phyloP scores from a whole-genome alignment of 2,329 filamentous ascomycete species.

The Colletotrichum sidae region DNA sequence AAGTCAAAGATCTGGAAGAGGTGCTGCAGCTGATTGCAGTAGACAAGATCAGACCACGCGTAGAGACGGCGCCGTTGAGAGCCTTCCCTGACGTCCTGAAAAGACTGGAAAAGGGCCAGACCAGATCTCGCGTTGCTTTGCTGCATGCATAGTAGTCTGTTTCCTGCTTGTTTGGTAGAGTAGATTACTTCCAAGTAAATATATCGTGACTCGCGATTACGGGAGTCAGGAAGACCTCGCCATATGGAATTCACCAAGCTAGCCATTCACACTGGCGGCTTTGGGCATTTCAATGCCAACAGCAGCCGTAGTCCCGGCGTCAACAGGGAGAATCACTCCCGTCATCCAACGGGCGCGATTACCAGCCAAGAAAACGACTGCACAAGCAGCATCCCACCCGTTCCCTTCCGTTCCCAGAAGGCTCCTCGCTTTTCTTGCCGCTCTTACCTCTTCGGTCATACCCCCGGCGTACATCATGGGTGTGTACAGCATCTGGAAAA shows the following conservation, averaged over 20 bases:
- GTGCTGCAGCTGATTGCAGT: slow-evolving; percentile 49
- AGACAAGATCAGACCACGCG: slow-evolving; percentile 48
- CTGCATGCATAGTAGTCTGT: slow-evolving; percentile 27
- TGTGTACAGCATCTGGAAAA: slow-evolving; percentile 56
- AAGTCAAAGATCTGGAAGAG: slow-evolving; percentile 51
- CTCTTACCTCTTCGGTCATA: slow-evolving; percentile 53
- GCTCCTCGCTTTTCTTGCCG: slow-evolving; percentile 51
- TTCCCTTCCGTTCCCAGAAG: slow-evolving; percentile 55
- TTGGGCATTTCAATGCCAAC: slow-evolving; percentile 40
- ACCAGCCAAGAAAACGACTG: slow-evolving; percentile 53
- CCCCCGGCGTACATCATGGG: slow-evolving; percentile 57
- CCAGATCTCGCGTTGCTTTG: slow-evolving; percentile 43
- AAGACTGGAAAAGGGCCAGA: slow-evolving; percentile 48
- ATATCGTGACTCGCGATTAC: no score
- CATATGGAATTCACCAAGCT: background rate
- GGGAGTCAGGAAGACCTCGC: background rate
- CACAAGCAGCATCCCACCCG: slow-evolving; percentile 55
- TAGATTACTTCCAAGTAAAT: no score
- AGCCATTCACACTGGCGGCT: slow-evolving; percentile 44
- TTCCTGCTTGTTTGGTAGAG: no score
- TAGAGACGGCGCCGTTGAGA: slow-evolving; percentile 46
- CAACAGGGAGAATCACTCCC: slow-evolving; percentile 53
- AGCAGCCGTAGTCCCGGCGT: slow-evolving; percentile 54
- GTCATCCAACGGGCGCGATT: slow-evolving; percentile 58
- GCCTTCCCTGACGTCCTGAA: slow-evolving; percentile 49